A percentile compares a stretch with the other conserved stretches of the same genome.
Evolutionary conservation across 805 yeast species (phyloP).

Genomic region (Candida ipomoeae): DNA sequence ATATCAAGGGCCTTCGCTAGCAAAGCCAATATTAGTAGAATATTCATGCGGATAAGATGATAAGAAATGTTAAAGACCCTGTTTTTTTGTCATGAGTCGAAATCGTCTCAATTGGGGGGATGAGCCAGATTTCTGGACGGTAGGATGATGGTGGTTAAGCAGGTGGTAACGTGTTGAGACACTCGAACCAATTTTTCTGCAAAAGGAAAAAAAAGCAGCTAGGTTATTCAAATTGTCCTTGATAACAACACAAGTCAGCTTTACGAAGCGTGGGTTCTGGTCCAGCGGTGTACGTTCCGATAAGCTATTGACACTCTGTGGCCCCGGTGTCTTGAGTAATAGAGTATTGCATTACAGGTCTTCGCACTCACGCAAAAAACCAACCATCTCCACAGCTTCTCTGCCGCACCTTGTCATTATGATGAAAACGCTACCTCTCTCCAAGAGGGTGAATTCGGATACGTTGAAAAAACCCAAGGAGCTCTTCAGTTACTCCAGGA

Average conservation of each 20-base stretch:
- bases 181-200: not conserved
- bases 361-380: conserved; percentile 4
- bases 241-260: not conserved
- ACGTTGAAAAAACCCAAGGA: conserved; percentile 86
- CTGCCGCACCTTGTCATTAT: conserved; percentile 9
- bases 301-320: not conserved
- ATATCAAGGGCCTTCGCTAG: not conserved
- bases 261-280: no score
- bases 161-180: not conserved
- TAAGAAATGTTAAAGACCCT: no score
- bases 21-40: not conserved
- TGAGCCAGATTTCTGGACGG: no score
- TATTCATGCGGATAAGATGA: not conserved
- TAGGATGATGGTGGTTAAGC: no score
- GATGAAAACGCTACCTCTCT: conserved; percentile 37
- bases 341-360: not conserved
- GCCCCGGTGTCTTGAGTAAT: not conserved
- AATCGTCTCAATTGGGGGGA: no score
- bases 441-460: conserved; percentile 55
- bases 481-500: conserved; percentile 61
- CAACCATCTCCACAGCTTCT: not conserved
- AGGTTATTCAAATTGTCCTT: not conserved
- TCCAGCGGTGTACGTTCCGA: not conserved
- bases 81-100: no score
- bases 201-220: not conserved